Evolutionary conservation across 208 protist genomes (phyloP).

Genomic region (Acanthamoeba sp.): DNA sequence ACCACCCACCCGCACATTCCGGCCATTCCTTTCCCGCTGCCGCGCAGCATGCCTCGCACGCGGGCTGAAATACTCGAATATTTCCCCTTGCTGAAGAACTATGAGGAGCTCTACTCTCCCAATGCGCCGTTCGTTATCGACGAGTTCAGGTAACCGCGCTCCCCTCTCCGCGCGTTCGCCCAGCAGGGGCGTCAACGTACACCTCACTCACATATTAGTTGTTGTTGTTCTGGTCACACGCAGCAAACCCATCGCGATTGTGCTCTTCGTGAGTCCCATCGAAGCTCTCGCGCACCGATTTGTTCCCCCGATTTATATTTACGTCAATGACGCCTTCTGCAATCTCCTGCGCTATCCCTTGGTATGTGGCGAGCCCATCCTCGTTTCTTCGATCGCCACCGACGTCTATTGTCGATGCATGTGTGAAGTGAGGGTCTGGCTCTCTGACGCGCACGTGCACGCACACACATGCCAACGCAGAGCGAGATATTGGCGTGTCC

Average conservation of each 20-base stretch:
- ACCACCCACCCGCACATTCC: not conserved
- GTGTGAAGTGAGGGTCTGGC: too few relatives aligned
- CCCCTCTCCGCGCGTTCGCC: not conserved
- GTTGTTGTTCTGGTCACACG: too few relatives aligned
- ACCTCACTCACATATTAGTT: too few relatives aligned
- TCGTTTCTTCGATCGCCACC: too few relatives aligned
- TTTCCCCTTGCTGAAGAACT: not conserved
- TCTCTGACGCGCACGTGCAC: too few relatives aligned
- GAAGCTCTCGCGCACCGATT: not conserved
- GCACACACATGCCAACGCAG: not conserved
- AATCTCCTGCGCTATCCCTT: not conserved
- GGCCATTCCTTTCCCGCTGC: not conserved
- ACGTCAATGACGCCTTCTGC: slow-evolving; percentile 31
- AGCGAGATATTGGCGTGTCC: slow-evolving; percentile 31
- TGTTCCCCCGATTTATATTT: slow-evolving; percentile 15
- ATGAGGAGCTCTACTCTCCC: not conserved
- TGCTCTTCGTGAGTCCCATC: not conserved
- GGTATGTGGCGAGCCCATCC: too few relatives aligned
- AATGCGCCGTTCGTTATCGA: slow-evolving; percentile 36
- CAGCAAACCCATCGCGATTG: slow-evolving; percentile 49
- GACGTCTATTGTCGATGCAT: too few relatives aligned
- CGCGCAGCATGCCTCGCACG: slow-evolving; percentile 14
- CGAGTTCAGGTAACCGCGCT: not conserved
- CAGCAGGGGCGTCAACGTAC: too few relatives aligned
- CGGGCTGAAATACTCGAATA: slow-evolving; percentile 35